phyloP scores from a whole-genome alignment of 495 filamentous ascomycete species.

The Aspergillus kassunensis region DNA sequence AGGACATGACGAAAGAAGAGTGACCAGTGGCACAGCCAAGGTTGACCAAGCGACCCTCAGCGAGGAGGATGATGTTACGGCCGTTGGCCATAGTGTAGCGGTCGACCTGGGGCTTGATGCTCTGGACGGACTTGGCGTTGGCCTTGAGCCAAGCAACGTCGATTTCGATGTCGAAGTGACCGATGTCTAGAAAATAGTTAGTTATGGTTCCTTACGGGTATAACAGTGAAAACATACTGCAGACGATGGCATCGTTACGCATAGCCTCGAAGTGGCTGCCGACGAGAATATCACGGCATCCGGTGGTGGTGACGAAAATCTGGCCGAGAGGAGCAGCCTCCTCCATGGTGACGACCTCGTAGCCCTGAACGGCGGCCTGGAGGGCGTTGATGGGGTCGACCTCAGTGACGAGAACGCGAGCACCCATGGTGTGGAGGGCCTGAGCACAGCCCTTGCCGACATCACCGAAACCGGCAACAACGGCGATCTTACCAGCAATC shows the following conservation, averaged over 20 bases:
- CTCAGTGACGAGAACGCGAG: constrained; percentile 94
- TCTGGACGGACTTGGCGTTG: constrained; percentile 85
- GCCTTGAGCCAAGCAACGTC: constrained; percentile 99
- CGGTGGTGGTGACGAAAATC: constrained; percentile 99
- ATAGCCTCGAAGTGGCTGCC: constrained; percentile 93
- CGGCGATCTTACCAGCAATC: constrained; percentile 97
- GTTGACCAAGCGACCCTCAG: constrained; percentile 98
- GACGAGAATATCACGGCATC: constrained; percentile 94
- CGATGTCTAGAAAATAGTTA: constrained; percentile 69
- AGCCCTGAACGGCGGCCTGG: constrained; percentile 95
- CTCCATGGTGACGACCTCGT: constrained; percentile 96
- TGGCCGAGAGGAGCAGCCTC: constrained; percentile 82
- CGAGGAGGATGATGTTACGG: constrained; percentile 95
- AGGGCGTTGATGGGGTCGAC: constrained; percentile 99
- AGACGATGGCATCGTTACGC: constrained; percentile 98
- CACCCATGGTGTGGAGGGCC: constrained; percentile 94
- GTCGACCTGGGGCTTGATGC: constrained; percentile 99
- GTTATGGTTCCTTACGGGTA: constrained; percentile 3
- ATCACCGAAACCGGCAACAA: constrained; percentile 97
- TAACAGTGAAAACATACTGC: constrained; percentile 64
- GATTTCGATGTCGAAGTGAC: constrained; percentile 99
- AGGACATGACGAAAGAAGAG: constrained; percentile 99
- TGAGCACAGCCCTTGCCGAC: constrained; percentile 98
- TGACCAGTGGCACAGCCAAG: constrained; percentile 97
- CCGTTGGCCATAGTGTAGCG: constrained; percentile 92